Percentiles rank a stretch among this genome's conserved stretches.
Evolutionary conservation across 2,329 filamentous ascomycete species (phyloP).

Genomic region (Beauveria rudraprayagi): DNA sequence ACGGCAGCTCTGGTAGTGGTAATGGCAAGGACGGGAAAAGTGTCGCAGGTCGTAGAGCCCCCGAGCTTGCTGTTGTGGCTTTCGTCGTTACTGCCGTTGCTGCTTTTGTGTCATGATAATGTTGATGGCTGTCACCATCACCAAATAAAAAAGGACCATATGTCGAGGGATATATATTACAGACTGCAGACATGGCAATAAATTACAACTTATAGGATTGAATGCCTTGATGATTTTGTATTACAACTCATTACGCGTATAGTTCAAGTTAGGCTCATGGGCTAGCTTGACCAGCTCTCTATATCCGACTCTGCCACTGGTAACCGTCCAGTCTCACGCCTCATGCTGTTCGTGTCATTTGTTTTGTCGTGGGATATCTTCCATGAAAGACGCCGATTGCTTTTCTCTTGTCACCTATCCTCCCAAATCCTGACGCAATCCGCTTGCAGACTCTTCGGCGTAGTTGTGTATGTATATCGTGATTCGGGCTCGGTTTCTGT

Average conservation of each 20-base stretch:
- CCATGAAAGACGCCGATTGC: background rate
- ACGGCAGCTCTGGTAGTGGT: slow-evolving; percentile 10
- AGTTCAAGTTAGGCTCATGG: background rate
- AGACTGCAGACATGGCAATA: background rate
- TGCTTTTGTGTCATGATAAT: background rate
- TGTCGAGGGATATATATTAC: background rate
- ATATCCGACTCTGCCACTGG: background rate
- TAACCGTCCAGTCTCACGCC: background rate
- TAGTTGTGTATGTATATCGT: background rate
- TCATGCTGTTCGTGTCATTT: background rate
- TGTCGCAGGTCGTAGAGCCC: background rate
- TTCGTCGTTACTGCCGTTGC: slow-evolving; percentile 18
- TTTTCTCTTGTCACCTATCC: background rate
- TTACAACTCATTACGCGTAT: slow-evolving; percentile 11
- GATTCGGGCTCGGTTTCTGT: background rate
- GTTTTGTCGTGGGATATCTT: background rate
- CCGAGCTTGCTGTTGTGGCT: slow-evolving; percentile 3
- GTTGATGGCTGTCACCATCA: background rate
- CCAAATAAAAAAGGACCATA: background rate
- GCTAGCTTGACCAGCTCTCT: background rate
- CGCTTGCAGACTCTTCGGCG: background rate
- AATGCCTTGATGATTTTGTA: background rate
- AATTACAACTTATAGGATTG: background rate
- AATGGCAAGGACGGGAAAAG: slow-evolving; percentile 5
- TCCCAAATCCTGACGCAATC: background rate